A percentile compares a stretch with the other conserved stretches of the same genome.
These are phyloP conservation scores for Linnemannia elongata DNA, from an alignment of 192 early-diverging fungal species.

Conservation along the genomic window DNA sequence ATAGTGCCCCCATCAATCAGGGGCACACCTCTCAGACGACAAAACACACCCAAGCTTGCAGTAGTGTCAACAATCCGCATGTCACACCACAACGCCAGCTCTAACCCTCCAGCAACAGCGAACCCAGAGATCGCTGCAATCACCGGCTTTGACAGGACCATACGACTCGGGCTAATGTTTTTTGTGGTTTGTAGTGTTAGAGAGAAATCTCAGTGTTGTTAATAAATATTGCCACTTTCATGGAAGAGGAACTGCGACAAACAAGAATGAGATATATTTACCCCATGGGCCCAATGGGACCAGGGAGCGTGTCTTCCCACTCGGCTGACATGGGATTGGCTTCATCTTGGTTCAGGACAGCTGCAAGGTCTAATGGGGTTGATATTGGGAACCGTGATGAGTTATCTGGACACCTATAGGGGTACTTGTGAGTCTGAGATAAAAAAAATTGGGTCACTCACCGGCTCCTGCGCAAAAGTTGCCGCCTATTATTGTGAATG, in stretches of 20 bases:
- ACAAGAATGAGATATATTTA: not conserved
- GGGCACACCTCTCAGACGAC: slow-evolving; percentile 64
- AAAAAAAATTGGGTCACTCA: not conserved
- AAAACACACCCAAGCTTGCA: slow-evolving; percentile 62
- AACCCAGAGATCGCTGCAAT: slow-evolving; percentile 67
- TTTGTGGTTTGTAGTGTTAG: no score
- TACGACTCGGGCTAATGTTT: slow-evolving; percentile 53
- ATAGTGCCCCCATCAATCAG: slow-evolving; percentile 67
- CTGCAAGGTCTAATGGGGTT: slow-evolving; percentile 44
- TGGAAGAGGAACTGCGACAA: not conserved
- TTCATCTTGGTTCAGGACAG: slow-evolving; percentile 52
- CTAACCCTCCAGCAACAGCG: slow-evolving; percentile 68
- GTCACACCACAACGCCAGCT: slow-evolving; percentile 67
- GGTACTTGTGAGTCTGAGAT: not conserved
- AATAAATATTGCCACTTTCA: no score
- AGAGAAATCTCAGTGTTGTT: not conserved
- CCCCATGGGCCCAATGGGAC: slow-evolving; percentile 62
- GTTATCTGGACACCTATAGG: no score
- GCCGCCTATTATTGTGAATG: slow-evolving; percentile 34
- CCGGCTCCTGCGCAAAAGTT: slow-evolving; percentile 65
- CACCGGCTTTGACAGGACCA: slow-evolving; percentile 64
- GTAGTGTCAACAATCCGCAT: slow-evolving; percentile 60
- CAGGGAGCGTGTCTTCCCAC: slow-evolving; percentile 49
- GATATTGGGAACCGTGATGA: no score
- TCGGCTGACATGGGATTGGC: slow-evolving; percentile 51